phyloP scores from a whole-genome alignment of 495 filamentous ascomycete species.

The Daldinia childiae region DNA sequence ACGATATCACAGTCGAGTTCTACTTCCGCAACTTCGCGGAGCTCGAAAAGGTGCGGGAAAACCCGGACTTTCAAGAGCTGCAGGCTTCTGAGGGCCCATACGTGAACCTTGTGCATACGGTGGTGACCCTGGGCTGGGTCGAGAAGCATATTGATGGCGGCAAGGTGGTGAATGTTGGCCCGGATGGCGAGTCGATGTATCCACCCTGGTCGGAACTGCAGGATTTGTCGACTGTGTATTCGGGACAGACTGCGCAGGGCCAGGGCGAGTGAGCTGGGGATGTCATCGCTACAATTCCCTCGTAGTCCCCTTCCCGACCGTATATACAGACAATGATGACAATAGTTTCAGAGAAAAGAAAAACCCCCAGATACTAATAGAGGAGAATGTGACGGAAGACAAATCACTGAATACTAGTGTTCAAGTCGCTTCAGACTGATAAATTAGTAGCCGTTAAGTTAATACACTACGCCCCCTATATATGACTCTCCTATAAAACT shows the following conservation, averaged over 20 bases:
- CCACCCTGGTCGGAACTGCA: constrained; percentile 14
- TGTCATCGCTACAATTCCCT: no score
- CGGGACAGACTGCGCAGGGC: not conserved
- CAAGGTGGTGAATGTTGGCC: constrained; percentile 5
- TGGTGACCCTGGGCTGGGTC: constrained; percentile 20
- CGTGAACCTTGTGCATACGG: constrained; percentile 19
- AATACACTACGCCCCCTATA: no score
- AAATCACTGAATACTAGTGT: no score
- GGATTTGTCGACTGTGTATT: constrained; percentile 13
- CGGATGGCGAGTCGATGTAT: constrained; percentile 15
- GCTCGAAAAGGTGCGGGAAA: constrained; percentile 4
- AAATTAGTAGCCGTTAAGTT: no score
- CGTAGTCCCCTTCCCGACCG: no score
- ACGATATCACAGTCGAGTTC: constrained; percentile 26
- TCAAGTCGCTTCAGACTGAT: no score
- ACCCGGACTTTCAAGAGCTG: constrained; percentile 9
- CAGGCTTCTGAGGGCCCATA: constrained; percentile 13
- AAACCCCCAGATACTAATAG: no score
- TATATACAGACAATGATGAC: no score
- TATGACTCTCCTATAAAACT: no score
- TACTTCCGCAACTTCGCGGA: constrained; percentile 23
- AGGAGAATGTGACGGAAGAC: no score
- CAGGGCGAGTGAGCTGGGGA: no score
- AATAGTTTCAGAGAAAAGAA: no score
- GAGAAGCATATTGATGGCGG: constrained; percentile 21